phyloP scores from a whole-genome alignment of 352 stramenopile genomes.

The Pythium dissimile region DNA sequence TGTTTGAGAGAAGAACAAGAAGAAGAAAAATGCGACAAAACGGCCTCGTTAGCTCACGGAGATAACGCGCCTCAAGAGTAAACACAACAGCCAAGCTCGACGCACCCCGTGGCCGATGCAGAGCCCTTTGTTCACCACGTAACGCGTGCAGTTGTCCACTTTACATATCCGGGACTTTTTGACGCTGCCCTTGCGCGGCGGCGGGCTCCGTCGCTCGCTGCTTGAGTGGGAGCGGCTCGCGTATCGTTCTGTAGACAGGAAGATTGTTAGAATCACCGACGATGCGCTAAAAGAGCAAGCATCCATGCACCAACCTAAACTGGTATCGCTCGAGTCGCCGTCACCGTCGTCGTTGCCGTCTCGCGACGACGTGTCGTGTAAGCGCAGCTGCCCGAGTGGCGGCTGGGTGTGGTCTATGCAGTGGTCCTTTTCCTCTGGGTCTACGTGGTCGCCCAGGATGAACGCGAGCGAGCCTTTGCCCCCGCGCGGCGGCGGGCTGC shows the following conservation, averaged over 20 bases:
- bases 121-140: constrained; percentile 71
- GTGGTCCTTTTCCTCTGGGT: neutral
- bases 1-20: constrained; percentile 29
- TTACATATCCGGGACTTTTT: constrained; percentile 78
- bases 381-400: constrained; percentile 5
- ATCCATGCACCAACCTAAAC: constrained; percentile 13
- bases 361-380: constrained; percentile 12
- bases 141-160: constrained; percentile 68
- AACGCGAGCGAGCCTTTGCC: constrained; percentile 31
- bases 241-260: constrained; percentile 3
- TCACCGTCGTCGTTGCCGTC: constrained; percentile 16
- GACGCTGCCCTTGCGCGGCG: constrained; percentile 11
- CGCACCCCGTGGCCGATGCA: constrained; percentile 69
- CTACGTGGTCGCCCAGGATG: constrained; percentile 21
- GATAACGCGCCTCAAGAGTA: no score
- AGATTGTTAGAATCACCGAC: neutral
- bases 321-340: constrained; percentile 29
- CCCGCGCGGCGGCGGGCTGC: constrained; percentile 3
- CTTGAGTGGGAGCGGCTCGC: constrained; percentile 4
- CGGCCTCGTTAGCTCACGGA: neutral
- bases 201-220: constrained; percentile 11
- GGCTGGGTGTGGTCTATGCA: constrained; percentile 4
- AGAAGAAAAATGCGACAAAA: constrained; percentile 13
- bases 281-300: neutral
- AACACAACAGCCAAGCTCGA: no score